phyloP scores from a whole-genome alignment of 257 asterid species.

The Gynochthodes officinalis region DNA sequence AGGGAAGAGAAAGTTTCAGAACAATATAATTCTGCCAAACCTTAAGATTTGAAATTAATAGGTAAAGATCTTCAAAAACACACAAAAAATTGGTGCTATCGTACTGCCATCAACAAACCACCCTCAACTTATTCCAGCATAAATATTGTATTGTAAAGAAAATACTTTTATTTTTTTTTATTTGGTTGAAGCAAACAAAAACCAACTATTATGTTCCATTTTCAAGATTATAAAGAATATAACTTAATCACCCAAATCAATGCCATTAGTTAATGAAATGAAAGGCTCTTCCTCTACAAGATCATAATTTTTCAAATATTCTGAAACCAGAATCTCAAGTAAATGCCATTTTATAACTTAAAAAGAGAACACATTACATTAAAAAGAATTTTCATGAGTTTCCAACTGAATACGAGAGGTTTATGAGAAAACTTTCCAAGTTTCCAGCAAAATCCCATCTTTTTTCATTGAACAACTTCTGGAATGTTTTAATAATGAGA shows the following conservation, averaged over 20 bases:
- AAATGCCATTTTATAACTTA: background rate
- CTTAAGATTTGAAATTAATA: background rate
- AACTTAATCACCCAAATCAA: background rate
- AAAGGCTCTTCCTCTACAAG: background rate
- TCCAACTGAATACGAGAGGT: background rate
- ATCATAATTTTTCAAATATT: background rate
- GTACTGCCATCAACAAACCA: background rate
- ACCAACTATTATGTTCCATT: background rate
- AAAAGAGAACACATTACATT: background rate
- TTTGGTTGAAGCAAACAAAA: no score
- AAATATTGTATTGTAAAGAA: no score
- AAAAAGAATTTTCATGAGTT: background rate
- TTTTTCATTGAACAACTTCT: background rate
- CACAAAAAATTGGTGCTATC: background rate
- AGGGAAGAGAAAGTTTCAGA: background rate
- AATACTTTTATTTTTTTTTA: no score
- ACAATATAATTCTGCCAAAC: background rate
- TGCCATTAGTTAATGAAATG: background rate
- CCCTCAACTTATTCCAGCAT: background rate
- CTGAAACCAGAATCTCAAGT: background rate
- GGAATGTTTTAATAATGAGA: background rate
- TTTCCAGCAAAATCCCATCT: background rate
- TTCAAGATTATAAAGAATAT: background rate
- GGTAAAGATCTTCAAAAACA: background rate
- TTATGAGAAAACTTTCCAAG: background rate